Evolutionary conservation across 2,329 filamentous ascomycete species (phyloP).

Genomic region (Monilinia polystroma): DNA sequence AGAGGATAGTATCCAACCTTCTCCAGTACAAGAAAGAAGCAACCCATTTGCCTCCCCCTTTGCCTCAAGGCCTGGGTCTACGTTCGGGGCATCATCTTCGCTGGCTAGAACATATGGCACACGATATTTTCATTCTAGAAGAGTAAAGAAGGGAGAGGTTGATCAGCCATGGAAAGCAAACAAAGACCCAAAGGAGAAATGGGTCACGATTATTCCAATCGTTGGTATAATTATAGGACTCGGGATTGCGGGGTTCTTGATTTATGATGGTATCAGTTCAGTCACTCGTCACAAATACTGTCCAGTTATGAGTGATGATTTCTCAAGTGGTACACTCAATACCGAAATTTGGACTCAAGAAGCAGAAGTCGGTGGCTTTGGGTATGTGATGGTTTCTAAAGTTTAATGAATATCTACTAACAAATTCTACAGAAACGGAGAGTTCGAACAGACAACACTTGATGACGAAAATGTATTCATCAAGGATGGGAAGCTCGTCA

Average conservation of each 20-base stretch:
- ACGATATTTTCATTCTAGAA: constrained; percentile 39
- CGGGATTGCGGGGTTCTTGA: constrained; percentile 64
- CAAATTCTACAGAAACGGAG: constrained; percentile 60
- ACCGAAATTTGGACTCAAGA: constrained; percentile 50
- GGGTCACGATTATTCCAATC: constrained; percentile 78
- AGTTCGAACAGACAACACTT: constrained; percentile 75
- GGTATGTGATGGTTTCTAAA: constrained; percentile 58
- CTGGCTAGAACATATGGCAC: constrained; percentile 33
- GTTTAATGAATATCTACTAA: background rate
- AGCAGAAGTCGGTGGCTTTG: constrained; percentile 45
- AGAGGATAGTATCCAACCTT: constrained; percentile 36
- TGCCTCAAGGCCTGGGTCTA: constrained; percentile 46
- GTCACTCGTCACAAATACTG: constrained; percentile 69
- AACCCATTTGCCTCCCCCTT: constrained; percentile 42
- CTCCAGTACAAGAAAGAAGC: constrained; percentile 24
- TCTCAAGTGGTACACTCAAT: constrained; percentile 50
- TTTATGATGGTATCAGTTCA: constrained; percentile 71
- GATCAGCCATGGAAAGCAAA: constrained; percentile 77
- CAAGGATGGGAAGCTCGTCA: constrained; percentile 65
- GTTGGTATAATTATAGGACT: constrained; percentile 70
- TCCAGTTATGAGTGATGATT: constrained; percentile 51
- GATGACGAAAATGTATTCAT: constrained; percentile 73
- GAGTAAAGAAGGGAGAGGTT: constrained; percentile 69
- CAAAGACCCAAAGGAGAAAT: constrained; percentile 76
- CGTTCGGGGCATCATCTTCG: constrained; percentile 45